A percentile compares a stretch with the other conserved stretches of the same genome.
Conservation (phyloP, 768 basidiomycete species). For the Tricholoma sp. region DNA sequence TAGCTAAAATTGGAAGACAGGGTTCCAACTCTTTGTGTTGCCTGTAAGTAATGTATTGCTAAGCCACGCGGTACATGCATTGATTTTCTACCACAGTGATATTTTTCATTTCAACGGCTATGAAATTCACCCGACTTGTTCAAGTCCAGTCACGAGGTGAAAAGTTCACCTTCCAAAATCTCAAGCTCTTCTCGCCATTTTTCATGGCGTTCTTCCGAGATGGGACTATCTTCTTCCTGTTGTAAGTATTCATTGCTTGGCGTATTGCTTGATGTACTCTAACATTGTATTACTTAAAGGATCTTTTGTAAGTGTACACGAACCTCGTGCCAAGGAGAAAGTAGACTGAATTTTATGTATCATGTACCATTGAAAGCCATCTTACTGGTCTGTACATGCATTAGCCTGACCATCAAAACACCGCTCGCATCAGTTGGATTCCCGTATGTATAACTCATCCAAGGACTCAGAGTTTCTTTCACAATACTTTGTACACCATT, state of each 20-base stretch:
- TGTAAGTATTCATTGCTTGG: neutral
- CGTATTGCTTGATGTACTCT: neutral
- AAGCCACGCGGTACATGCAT: neutral
- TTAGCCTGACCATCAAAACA: neutral
- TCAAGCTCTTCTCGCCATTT: neutral
- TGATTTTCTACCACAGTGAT: neutral
- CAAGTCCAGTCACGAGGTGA: neutral
- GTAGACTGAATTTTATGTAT: neutral
- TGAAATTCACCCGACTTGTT: neutral
- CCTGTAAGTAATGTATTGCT: neutral
- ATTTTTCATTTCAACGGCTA: neutral
- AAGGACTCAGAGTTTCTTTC: neutral
- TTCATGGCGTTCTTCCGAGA: neutral
- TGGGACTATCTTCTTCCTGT: constrained; percentile 1
- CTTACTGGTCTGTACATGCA: neutral
- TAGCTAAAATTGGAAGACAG: neutral
- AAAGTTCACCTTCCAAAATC: neutral
- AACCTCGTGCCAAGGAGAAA: neutral
- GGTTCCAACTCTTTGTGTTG: neutral
- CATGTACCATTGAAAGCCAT: neutral
- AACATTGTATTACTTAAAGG: neutral
- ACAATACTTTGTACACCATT: neutral
- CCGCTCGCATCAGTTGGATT: neutral
- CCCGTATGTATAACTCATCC: neutral
- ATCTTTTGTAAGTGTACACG: neutral